Base-by-base conservation (phyloP, 2,329 filamentous ascomycete species). In the Verticillium longisporum region DNA sequence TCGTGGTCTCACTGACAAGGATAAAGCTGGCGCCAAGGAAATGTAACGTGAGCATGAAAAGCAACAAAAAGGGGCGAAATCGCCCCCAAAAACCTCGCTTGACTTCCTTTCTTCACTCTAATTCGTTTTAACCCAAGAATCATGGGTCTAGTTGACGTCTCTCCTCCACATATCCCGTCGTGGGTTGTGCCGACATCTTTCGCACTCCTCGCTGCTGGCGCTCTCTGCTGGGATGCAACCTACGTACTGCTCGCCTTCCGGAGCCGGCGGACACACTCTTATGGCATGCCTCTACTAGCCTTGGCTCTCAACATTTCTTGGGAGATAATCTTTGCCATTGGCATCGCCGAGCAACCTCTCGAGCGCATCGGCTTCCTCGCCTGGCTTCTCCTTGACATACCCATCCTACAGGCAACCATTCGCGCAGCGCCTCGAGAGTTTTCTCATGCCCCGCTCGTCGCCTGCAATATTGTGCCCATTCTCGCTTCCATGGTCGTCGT, bases 301-400 rank as follows among this genome's bases (percentile, higher is more conserved):
- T 76, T 83, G 10, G 75, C 76, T 14, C 66, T 79, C 66, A 83
- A 84, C 62, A 74, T 83, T 37, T 76, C 76, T 1, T 83, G 81
- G 80, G 81, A 84, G 66, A 68, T 80, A 2, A 71, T 84, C 60
- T 81, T 80, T 69, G 74, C 74, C 2, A 69, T 81, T 31, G 79
- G 73, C 64, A 78, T 83, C 15, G 72, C 75, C 61, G 79, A 82
- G 62, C 68, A 71, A 4, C 66, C 68, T 1, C 66, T 80, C 10
- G 81, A 83, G 66, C 70, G 71, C 13, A 64, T 71, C 15, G 78
- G 78, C 33, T 82, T 83, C 67, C 65, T 63, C 0, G 63, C 77
- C 57, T 83, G 82, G 81, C 72, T 84, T 36, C 53, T 80, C 3
- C 73, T 84, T 15, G 81, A 84, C 68, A 62, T 78, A 13, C 74